Evolutionary conservation across 2,329 filamentous ascomycete genomes (phyloP).

Genomic region (Penicillium vulpinum): DNA sequence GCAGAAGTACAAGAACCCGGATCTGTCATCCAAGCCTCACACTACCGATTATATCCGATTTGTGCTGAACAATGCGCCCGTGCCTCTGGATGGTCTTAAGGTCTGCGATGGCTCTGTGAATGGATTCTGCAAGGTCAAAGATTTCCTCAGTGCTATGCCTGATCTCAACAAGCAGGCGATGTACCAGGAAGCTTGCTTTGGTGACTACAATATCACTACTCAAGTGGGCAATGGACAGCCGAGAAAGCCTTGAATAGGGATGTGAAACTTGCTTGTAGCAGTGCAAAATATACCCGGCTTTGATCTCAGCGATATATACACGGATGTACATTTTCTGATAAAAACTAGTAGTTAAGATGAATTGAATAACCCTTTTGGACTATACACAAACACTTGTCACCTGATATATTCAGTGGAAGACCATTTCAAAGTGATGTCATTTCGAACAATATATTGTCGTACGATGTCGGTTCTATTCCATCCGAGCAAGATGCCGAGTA

Average conservation of each 20-base stretch:
- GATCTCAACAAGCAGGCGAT: conserved; percentile 24
- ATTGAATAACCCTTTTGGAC: too few relatives aligned
- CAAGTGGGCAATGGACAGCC: conserved; percentile 27
- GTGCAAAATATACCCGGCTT: too few relatives aligned
- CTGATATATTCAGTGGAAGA: too few relatives aligned
- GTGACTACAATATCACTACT: conserved; percentile 21
- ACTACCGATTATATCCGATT: conserved; percentile 30
- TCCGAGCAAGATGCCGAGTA: conserved; percentile 14
- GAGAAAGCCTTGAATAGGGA: neutral
- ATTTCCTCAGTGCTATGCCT: conserved; percentile 24
- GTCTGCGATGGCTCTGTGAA: conserved; percentile 23
- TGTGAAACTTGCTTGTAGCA: neutral
- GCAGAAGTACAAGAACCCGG: conserved; percentile 35
- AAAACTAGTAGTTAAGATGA: too few relatives aligned
- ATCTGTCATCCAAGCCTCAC: conserved; percentile 11
- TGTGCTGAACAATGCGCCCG: conserved; percentile 30
- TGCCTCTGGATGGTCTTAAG: conserved; percentile 27
- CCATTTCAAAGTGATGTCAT: too few relatives aligned
- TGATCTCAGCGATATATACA: neutral
- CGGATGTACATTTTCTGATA: too few relatives aligned
- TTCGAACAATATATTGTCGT: conserved; percentile 14
- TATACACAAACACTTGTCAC: too few relatives aligned
- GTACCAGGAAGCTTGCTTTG: conserved; percentile 34
- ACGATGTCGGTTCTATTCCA: conserved; percentile 12
- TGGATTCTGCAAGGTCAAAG: conserved; percentile 29